Conservation (phyloP, 306 rosid genomes). For the Quercus robur region DNA sequence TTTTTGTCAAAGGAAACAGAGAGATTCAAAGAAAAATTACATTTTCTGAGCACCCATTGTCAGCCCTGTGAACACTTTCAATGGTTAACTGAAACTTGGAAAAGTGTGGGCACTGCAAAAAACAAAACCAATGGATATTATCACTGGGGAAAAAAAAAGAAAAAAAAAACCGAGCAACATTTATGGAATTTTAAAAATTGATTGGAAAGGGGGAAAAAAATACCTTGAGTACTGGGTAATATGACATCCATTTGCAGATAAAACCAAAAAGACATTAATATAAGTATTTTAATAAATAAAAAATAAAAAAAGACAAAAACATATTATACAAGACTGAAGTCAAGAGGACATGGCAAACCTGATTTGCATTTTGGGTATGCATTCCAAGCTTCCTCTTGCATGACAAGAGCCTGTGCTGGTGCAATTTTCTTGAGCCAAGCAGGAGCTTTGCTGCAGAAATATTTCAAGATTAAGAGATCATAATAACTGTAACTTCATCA, state of each 20-base stretch:
- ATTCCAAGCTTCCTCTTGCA: constrained; percentile 55
- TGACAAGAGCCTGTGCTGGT: constrained; percentile 39
- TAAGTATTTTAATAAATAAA: neutral
- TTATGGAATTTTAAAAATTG: neutral
- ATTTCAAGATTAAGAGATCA: constrained; percentile 2
- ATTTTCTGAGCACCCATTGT: constrained; percentile 43
- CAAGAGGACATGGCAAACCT: constrained; percentile 26
- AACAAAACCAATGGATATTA: neutral
- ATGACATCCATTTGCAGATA: constrained; percentile 11
- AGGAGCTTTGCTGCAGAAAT: constrained; percentile 42
- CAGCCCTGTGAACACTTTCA: constrained; percentile 40
- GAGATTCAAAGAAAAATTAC: constrained; percentile 16
- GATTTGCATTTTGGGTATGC: constrained; percentile 50
- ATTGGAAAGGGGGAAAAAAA: neutral
- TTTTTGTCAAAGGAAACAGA: neutral
- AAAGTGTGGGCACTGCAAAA: constrained; percentile 43
- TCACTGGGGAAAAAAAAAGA: neutral
- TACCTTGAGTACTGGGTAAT: constrained; percentile 38
- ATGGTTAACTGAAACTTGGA: constrained; percentile 39
- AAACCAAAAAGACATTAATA: constrained; percentile 12
- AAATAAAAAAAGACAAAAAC: neutral
- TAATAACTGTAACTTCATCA: neutral
- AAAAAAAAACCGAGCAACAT: neutral
- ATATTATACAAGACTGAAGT: neutral
- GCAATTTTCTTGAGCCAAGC: constrained; percentile 42